A percentile compares a stretch with the other conserved stretches of the same genome.
phyloP scores from a whole-genome alignment of 1,139 yeast genomes.

The Yamadazyma pseudoaaseri region DNA sequence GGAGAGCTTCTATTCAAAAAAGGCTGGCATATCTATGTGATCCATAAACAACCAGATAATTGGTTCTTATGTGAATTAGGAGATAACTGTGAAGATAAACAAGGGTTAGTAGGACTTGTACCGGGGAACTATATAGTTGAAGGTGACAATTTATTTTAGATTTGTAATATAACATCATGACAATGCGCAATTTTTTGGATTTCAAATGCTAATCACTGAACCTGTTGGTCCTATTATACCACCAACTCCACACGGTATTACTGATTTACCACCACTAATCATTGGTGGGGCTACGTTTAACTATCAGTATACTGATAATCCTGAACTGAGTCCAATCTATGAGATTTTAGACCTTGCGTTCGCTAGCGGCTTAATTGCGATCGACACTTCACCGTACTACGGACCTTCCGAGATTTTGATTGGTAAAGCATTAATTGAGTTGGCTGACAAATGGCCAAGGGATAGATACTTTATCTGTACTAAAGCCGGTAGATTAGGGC shows the following conservation, averaged over 20 bases:
- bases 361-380: slow-evolving; percentile 64
- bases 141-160: slow-evolving; percentile 23
- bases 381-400: slow-evolving; percentile 92
- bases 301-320: slow-evolving; percentile 69
- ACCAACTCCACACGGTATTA: slow-evolving; percentile 23
- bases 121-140: slow-evolving; percentile 71
- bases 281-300: slow-evolving; percentile 89
- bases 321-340: slow-evolving; percentile 54
- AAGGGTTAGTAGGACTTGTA: slow-evolving; percentile 65
- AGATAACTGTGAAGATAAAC: slow-evolving; percentile 44
- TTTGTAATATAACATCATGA: slow-evolving; percentile 1
- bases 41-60: slow-evolving; percentile 80
- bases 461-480: slow-evolving; percentile 73
- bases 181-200: no score
- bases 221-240: slow-evolving; percentile 18
- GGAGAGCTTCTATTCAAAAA: slow-evolving; percentile 75
- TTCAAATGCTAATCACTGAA: slow-evolving; percentile 3
- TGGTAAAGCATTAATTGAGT: slow-evolving; percentile 59
- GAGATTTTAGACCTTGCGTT: slow-evolving; percentile 63
- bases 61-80: slow-evolving; percentile 87
- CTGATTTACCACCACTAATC: slow-evolving; percentile 56
- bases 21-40: slow-evolving; percentile 68
- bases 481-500: slow-evolving; percentile 76
- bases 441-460: slow-evolving; percentile 49
- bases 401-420: slow-evolving; percentile 81